Evolutionary conservation across 2,329 filamentous ascomycete genomes (phyloP).

Genomic region (Drechmeria coniospora): DNA sequence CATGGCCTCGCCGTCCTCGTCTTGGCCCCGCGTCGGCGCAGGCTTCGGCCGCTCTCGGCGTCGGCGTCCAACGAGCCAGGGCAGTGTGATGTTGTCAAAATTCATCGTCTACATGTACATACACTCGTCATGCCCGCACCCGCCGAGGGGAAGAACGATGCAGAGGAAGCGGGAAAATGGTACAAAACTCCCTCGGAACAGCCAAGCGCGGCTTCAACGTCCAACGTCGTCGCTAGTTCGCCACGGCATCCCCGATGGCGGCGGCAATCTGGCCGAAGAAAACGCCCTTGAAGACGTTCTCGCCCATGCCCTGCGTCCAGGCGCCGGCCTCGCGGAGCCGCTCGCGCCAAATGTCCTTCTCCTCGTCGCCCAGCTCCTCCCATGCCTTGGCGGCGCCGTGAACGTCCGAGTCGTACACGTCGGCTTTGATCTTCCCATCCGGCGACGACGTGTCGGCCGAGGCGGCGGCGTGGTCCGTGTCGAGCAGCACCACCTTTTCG

Average conservation of each 20-base stretch:
- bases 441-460: not conserved
- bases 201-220: not conserved
- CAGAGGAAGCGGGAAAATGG: not conserved
- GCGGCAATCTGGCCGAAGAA: conserved; percentile 61
- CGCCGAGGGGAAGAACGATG: not conserved
- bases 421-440: conserved; percentile 20
- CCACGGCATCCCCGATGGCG: conserved; percentile 37
- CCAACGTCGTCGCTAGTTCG: conserved; percentile 14
- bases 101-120: not conserved
- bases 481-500: conserved; percentile 23
- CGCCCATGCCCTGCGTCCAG: conserved; percentile 67
- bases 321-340: conserved; percentile 55
- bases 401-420: conserved; percentile 28
- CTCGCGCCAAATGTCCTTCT: conserved; percentile 54
- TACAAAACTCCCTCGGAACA: not conserved
- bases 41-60: not conserved
- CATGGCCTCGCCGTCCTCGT: not conserved
- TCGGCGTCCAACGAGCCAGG: no score
- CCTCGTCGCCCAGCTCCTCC: conserved; percentile 50
- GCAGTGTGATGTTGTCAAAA: no score
- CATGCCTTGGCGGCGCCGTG: conserved; percentile 45
- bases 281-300: conserved; percentile 60
- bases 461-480: conserved; percentile 5
- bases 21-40: not conserved
- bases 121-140: not conserved